A percentile compares a stretch with the other conserved stretches of the same genome.
phyloP scores from a whole-genome alignment of 2,329 filamentous ascomycete genomes.

The Cercospora brassicicola region DNA sequence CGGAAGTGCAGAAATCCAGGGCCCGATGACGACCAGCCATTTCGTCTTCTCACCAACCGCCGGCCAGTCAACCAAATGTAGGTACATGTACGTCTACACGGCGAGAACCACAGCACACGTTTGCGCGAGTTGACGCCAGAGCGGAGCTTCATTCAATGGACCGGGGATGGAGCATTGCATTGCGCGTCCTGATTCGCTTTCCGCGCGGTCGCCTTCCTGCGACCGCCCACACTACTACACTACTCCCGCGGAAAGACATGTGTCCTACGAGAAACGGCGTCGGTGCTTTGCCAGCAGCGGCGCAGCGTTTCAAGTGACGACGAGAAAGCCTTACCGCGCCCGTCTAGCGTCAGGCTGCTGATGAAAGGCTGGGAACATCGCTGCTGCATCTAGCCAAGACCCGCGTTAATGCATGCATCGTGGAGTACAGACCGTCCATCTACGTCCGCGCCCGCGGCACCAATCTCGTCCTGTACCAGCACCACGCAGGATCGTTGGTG shows the following conservation, averaged over 20 bases:
- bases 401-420: slow-evolving; percentile 15
- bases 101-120: neutral
- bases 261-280: neutral
- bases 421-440: slow-evolving; percentile 4
- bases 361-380: neutral
- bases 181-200: slow-evolving; percentile 3
- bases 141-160: neutral
- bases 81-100: neutral
- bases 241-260: neutral
- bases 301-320: neutral
- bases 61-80: neutral
- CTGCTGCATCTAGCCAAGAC: slow-evolving; percentile 2
- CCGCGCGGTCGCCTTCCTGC: neutral
- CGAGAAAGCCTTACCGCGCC: neutral
- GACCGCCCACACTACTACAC: neutral
- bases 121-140: neutral
- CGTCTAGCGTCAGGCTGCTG: neutral
- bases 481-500: neutral
- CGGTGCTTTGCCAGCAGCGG: neutral
- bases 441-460: no score
- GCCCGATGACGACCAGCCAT: slow-evolving; percentile 1
- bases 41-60: neutral
- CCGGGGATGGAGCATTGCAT: neutral
- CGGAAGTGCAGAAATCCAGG: neutral
- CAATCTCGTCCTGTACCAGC: neutral